These are phyloP conservation scores for Euphorbia celastroides DNA, from an alignment of 441 rosid genomes.

Conservation along the genomic window DNA sequence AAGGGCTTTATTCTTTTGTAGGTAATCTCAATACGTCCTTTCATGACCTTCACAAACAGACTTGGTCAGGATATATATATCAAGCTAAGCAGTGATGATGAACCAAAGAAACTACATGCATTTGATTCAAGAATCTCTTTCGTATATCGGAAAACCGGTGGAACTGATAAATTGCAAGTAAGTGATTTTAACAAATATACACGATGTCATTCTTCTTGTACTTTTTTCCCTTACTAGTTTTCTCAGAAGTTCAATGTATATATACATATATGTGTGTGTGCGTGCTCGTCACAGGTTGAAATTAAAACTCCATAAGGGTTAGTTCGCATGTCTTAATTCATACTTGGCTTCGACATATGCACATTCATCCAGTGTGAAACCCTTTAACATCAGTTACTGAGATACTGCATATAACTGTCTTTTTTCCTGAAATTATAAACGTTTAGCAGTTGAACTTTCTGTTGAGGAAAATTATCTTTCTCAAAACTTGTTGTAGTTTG, in stretches of 20 bases:
- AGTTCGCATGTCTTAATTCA: background rate
- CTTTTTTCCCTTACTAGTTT: background rate
- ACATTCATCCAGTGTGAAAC: background rate
- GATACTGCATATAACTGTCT: background rate
- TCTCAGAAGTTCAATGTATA: slow-evolving; percentile 7
- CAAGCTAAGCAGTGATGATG: slow-evolving; percentile 72
- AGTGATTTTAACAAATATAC: slow-evolving; percentile 19
- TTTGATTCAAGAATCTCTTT: slow-evolving; percentile 84
- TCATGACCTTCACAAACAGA: slow-evolving; percentile 94
- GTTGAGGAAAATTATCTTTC: background rate
- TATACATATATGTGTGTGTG: background rate
- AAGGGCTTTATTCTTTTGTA: slow-evolving; percentile 23
- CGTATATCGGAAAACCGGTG: slow-evolving; percentile 46
- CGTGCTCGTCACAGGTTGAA: background rate
- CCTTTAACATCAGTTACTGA: background rate
- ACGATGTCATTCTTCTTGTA: background rate
- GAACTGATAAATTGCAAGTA: slow-evolving; percentile 84
- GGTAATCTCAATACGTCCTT: slow-evolving; percentile 93
- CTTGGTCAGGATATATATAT: slow-evolving; percentile 75
- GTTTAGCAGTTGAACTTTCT: background rate
- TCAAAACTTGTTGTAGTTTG: background rate
- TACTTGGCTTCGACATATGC: background rate
- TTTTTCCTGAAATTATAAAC: background rate
- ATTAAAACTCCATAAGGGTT: background rate
- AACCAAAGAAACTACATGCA: slow-evolving; percentile 68